Percentiles rank a stretch among this genome's conserved stretches.
Evolutionary conservation across 179 eudicot species (phyloP).

Genomic region (Heliamphora pulchella): DNA sequence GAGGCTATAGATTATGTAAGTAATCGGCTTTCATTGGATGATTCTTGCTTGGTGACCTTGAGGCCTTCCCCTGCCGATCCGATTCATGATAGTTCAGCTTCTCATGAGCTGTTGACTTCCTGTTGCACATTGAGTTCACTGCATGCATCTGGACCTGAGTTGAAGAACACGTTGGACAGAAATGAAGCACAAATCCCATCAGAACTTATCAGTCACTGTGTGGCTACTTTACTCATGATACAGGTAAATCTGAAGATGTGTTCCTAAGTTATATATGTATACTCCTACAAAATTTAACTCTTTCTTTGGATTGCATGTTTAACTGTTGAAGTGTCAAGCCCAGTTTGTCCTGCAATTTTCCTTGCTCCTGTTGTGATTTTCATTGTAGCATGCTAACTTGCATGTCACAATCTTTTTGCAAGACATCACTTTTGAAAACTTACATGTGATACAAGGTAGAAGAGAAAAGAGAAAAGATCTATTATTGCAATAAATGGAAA

Average conservation of each 20-base stretch:
- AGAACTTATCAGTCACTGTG: constrained; percentile 74
- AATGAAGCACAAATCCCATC: constrained; percentile 51
- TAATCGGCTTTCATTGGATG: constrained; percentile 44
- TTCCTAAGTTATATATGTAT: neutral
- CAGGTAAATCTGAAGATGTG: constrained; percentile 44
- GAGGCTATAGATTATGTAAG: constrained; percentile 60
- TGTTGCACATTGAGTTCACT: constrained; percentile 23
- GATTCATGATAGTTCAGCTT: constrained; percentile 29
- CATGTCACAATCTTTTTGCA: too few relatives aligned
- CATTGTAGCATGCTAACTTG: too few relatives aligned
- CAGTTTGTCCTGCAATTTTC: neutral
- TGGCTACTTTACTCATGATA: constrained; percentile 87
- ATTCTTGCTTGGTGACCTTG: constrained; percentile 30
- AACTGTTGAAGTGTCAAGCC: neutral
- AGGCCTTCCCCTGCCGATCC: constrained; percentile 24
- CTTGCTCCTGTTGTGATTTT: neutral
- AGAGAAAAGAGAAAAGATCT: too few relatives aligned
- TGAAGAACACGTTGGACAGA: constrained; percentile 33
- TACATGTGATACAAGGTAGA: too few relatives aligned
- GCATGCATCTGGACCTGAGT: constrained; percentile 34
- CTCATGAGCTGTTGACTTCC: constrained; percentile 26
- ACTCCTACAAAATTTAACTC: neutral
- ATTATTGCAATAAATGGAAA: too few relatives aligned
- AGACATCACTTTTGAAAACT: too few relatives aligned
- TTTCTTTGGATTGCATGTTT: neutral